Base-by-base conservation (phyloP, 2,329 filamentous ascomycete species). In the Colletotrichum limetticola region DNA sequence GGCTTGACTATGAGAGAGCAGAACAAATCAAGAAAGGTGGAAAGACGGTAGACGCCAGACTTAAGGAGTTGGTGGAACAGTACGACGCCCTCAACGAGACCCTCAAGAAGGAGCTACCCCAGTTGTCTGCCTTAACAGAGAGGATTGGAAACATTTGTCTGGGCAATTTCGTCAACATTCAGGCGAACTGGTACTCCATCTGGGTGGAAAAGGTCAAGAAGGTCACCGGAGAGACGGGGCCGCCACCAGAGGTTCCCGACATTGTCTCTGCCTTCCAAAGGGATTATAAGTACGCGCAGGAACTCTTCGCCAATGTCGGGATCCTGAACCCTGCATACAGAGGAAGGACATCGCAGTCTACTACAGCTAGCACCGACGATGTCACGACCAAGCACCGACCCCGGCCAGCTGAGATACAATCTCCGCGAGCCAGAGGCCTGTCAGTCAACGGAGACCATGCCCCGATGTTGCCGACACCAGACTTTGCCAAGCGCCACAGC, bases 41-140 rank as follows among this genome's bases (percentile, higher is more conserved):
- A 74, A 95, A 97, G 82, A 97, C 94, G 77, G 87, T 95, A 14
- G 96, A 98, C 80, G 93, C 95, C 78, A 97, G 96, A 80, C 92
- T 95, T 4, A 87, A 90, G 19, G 95, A 97, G 77, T 90, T 93
- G 52, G 94, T 95, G 24, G 95, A 98, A 78, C 93, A 97, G 80
- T 99, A 98, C 81, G 90, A 94, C 53, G 95, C 95, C 8, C 87
- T 99, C 72, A 98, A 98, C 79, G 94, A 98, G 75, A 95, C 96
- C 0, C 87, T 98, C 72, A 98, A 98, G 83, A 93, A 96, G 76
- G 96, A 98, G 80, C 88, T 99, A 59, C 96, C 96, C 1, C 92
- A 92, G 80, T 88, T 99, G 19, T 97, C 97, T 64, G 84, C 86
- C 8, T 85, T 97, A 75, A 98, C 96, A 1, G 94, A 94, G 74